Evolutionary conservation across 345 rosid genomes (phyloP), one percentile per base, ranked within the genome.

Genomic region (Eucalyptus brandiana): DNA sequence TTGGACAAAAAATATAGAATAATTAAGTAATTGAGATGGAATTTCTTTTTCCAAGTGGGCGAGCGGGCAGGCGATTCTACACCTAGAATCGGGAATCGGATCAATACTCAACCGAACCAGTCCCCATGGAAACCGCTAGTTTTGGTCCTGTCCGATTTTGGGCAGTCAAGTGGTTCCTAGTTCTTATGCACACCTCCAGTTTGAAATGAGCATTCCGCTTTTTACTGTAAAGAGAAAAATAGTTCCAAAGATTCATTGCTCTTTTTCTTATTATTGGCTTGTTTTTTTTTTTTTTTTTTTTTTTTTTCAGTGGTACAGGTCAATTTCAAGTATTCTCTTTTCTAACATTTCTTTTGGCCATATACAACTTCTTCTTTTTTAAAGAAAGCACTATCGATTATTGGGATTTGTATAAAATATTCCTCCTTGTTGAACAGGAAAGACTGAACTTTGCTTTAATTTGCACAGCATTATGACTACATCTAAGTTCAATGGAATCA

Each of bases 61-160:
- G 58, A 10, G 24, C 0, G 5, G 26, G 24, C 1, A 4, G 0
- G 1, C 4, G 24, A 53, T 19, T 53, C 56, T 9, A 53, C 56
- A 19, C 24, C 9, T 53, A 53, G 24, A 53, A 53, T 4, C 1
- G 0, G 9, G 24, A 53, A 53, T 53, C 1, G 4, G 24, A 18
- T 53, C 24, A 53, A 53, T 19, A 53, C 56, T 53, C 56, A 53
- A 53, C 9, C 1, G 1, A 53, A 53, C 4, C 24, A 51, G 9
- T 19, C 2, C 24, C 9, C 23, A 51, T 51, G 54, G 9, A 51
- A 51, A 51, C 23, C 23, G 9, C 54, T 51, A 51, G 54, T 51
- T 53, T 53, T 0, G 4, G 56, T 53, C 56, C 5, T 1, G 0
- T 53, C 1, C 2, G 5, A 53, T 53, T 53, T 53, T 53, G 24